Base-by-base conservation (phyloP, 202 grass and related monocot species). In the Schoenoplectus tabernaemontani region DNA sequence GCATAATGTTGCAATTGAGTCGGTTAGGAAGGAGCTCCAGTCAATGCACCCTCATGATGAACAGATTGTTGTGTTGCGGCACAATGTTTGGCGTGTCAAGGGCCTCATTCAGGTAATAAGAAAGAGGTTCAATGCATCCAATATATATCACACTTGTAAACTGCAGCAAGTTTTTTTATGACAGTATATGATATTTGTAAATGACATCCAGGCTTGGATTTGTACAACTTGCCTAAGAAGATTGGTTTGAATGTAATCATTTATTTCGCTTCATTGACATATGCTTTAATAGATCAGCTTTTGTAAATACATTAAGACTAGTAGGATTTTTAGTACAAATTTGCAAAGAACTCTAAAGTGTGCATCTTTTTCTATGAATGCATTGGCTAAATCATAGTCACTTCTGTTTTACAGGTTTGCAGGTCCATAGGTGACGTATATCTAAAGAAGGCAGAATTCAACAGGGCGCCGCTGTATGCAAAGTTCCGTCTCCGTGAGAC, bases 31-130 rank as follows among this genome's bases (percentile, higher is more conserved):
- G 79, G 96, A 98, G 83, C 80, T 98, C 57, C 91, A 92, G 86
- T 87, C 89, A 13, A 85, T 91, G 83, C 91, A 98, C 64, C 96
- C 96, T 0, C 86, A 95, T 51, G 96, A 98, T 88, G 82, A 83
- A 64, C 86, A 89, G 61, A 90, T 98, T 46, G 91, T 98, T 76
- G 86, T 98, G 86, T 83, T 98, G 69, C 94, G 91, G 83, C 96
- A 98, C 82, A 98, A 95, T 26, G 96, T 98, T 89, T 98, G 96
- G 96, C 91, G 96, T 80, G 96, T 99, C 19, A 99, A 99, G 82
- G 96, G 96, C 72, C 60, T 99, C 60, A 99, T 99, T 87, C 96
- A 99, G 90, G 96, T 99, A 80, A 75, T 19, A 51, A 36, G 9
- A 2, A 75, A 3, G 26, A 54, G 7, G 33, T 75, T 34, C 34